These are phyloP conservation scores for Pichia membranifaciens DNA, from an alignment of 805 yeast species.

Conservation along the genomic window DNA sequence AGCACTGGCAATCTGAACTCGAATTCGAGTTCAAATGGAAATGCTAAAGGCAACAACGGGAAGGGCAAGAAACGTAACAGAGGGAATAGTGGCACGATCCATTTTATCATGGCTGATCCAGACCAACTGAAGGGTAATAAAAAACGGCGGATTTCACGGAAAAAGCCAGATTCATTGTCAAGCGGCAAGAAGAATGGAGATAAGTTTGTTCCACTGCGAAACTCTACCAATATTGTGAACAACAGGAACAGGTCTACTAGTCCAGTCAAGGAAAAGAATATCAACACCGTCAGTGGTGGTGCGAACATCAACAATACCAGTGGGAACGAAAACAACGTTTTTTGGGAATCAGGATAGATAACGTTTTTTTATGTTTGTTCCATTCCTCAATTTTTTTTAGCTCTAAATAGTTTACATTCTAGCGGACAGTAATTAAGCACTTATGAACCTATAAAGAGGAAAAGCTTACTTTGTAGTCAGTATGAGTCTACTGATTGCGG, in stretches of 20 bases:
- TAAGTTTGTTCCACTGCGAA: constrained; percentile 5
- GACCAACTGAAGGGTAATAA: constrained; percentile 11
- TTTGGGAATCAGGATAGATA: constrained; percentile 1
- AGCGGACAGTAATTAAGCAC: no score
- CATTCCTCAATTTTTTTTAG: no score
- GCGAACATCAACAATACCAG: not conserved
- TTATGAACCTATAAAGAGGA: no score
- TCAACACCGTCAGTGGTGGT: not conserved
- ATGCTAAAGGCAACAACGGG: not conserved
- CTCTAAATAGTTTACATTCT: no score
- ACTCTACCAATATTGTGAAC: constrained; percentile 12
- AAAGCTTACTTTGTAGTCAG: no score
- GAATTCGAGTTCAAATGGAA: not conserved
- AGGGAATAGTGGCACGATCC: constrained; percentile 7
- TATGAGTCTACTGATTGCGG: no score
- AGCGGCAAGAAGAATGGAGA: no score
- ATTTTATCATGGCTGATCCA: constrained; percentile 17
- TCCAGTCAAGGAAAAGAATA: constrained; percentile 2
- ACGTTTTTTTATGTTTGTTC: no score
- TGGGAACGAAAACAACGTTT: constrained; percentile 1
- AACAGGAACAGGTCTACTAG: constrained; percentile 6
- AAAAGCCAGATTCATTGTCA: not conserved
- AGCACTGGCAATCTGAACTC: not conserved
- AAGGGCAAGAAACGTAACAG: not conserved
- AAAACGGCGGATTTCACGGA: constrained; percentile 2